Evolutionary conservation across 129 eudicot species (phyloP).

Genomic region (Flaveria robusta): DNA sequence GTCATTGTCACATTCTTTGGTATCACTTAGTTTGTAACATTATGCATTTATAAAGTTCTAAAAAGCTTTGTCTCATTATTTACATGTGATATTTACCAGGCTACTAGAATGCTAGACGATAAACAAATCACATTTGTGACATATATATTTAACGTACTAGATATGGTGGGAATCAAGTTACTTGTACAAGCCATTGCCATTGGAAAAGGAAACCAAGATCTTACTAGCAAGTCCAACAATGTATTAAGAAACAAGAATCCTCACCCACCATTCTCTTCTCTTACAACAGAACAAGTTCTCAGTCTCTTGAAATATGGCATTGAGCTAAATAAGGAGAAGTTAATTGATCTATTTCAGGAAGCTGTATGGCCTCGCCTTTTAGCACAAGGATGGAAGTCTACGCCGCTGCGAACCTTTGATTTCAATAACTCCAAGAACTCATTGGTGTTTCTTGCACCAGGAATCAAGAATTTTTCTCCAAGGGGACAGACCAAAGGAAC

Average conservation of each 20-base stretch:
- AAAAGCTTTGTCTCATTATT: too few relatives aligned
- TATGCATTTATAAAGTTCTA: not conserved
- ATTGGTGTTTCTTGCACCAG: not conserved
- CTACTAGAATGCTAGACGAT: not conserved
- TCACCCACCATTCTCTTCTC: not conserved
- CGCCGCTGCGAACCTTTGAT: not conserved
- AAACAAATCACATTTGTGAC: not conserved
- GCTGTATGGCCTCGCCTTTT: not conserved
- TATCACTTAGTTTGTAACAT: not conserved
- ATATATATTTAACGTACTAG: not conserved
- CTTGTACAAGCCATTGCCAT: not conserved
- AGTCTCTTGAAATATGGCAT: not conserved
- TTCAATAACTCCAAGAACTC: not conserved
- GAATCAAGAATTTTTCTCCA: not conserved
- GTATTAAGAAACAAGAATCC: not conserved
- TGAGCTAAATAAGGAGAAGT: not conserved
- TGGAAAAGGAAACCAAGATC: not conserved
- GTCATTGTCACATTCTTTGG: not conserved
- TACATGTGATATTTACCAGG: not conserved
- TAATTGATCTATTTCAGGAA: not conserved
- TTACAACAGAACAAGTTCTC: not conserved
- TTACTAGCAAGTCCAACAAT: not conserved
- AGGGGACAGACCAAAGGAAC: not conserved
- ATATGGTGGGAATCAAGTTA: not conserved
- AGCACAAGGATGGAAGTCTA: not conserved